phyloP scores from a whole-genome alignment of 371 early-diverging fungal species.

The Mucor plumbeus region DNA sequence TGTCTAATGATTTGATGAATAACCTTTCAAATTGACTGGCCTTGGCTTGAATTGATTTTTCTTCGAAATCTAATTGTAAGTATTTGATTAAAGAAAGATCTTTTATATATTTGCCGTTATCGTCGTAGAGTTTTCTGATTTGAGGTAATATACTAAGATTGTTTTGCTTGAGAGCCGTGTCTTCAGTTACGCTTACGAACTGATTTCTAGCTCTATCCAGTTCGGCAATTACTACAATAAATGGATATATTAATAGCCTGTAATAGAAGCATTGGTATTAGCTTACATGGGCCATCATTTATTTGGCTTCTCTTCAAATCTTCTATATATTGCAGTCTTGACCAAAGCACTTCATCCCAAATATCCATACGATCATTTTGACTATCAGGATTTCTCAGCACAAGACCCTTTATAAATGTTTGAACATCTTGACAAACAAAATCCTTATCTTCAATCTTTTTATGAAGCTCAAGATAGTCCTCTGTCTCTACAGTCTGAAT shows the following conservation, averaged over 20 bases:
- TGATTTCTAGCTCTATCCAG: neutral
- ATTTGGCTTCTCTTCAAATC: conserved; percentile 8
- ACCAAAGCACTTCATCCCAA: conserved; percentile 57
- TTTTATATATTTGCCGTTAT: neutral
- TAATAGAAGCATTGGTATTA: too few relatives aligned
- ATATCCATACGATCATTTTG: conserved; percentile 49
- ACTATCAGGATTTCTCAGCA: conserved; percentile 38
- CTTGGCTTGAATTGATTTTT: neutral
- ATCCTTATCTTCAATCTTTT: conserved; percentile 34
- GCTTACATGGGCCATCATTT: neutral
- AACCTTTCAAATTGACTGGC: neutral
- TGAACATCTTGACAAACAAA: conserved; percentile 4
- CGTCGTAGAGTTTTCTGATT: neutral
- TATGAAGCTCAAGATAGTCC: conserved; percentile 55
- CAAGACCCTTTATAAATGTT: conserved; percentile 25
- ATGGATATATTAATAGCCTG: neutral
- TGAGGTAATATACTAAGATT: conserved; percentile 22
- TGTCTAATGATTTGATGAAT: neutral
- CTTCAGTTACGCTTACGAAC: conserved; percentile 35
- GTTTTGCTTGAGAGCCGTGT: conserved; percentile 65
- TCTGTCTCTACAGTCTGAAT: conserved; percentile 65
- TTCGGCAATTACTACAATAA: neutral
- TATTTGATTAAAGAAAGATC: neutral
- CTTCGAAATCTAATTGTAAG: neutral
- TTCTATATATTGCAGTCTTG: conserved; percentile 42